phyloP scores from a whole-genome alignment of 2,329 filamentous ascomycete species.

The Microcera coccophila region DNA sequence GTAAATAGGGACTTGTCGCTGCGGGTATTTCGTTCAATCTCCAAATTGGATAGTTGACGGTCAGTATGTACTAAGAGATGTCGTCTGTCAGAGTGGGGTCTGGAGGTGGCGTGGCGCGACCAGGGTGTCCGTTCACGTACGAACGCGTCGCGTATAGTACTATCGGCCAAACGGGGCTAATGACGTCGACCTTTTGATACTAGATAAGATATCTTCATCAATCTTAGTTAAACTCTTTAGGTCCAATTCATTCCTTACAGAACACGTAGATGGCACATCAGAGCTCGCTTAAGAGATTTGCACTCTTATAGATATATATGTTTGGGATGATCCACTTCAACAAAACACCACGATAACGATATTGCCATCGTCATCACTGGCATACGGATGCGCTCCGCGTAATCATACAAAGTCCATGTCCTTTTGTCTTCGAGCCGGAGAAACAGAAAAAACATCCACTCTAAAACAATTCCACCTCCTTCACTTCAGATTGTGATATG shows the following conservation, averaged over 20 bases:
- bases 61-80: neutral
- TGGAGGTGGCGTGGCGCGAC: constrained; percentile 14
- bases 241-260: too few relatives aligned
- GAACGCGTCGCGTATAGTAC: constrained; percentile 25
- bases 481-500: constrained; percentile 1
- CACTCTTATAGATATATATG: neutral
- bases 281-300: neutral
- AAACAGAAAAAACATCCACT: neutral
- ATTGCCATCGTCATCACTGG: neutral
- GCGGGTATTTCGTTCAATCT: too few relatives aligned
- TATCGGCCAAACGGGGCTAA: constrained; percentile 3
- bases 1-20: too few relatives aligned
- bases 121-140: neutral
- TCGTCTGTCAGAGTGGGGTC: too few relatives aligned
- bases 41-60: neutral
- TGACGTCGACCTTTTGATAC: neutral
- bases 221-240: too few relatives aligned
- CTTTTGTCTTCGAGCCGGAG: neutral
- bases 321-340: neutral
- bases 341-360: neutral
- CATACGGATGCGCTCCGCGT: neutral
- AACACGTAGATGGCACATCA: too few relatives aligned
- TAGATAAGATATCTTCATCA: too few relatives aligned
- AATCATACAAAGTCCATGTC: neutral
- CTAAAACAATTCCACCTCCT: neutral